A percentile compares a stretch with the other conserved stretches of the same genome.
Evolutionary conservation across 129 eudicot species (phyloP).

Genomic region (Flaveria ramosissima): DNA sequence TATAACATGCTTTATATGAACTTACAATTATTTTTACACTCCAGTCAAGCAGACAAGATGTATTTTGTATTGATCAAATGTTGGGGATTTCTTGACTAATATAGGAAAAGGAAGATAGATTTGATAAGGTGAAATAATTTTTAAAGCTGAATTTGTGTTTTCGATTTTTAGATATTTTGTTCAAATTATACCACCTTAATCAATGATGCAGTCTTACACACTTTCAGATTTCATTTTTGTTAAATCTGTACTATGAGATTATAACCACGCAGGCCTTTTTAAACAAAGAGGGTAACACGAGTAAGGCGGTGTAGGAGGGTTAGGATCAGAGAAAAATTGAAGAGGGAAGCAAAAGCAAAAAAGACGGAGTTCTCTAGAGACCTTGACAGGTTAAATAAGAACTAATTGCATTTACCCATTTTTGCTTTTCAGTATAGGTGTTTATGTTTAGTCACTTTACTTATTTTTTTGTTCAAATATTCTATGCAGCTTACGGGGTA

Average conservation of each 20-base stretch:
- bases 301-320: slow-evolving; percentile 64
- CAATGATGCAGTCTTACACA: no score
- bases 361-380: slow-evolving; percentile 60
- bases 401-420: neutral
- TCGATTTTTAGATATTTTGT: neutral
- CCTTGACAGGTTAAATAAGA: slow-evolving; percentile 61
- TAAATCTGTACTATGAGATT: no score
- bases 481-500: slow-evolving; percentile 59
- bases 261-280: slow-evolving; percentile 52
- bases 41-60: neutral
- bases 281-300: slow-evolving; percentile 67
- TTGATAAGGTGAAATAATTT: neutral
- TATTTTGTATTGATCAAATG: neutral
- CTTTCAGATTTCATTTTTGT: no score
- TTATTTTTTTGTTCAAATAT: slow-evolving; percentile 1
- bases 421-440: neutral
- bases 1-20: neutral
- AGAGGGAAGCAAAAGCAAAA: slow-evolving; percentile 60
- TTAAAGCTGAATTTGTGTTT: neutral
- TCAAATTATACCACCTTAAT: neutral
- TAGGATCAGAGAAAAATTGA: slow-evolving; percentile 58
- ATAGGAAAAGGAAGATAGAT: neutral
- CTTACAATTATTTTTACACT: neutral
- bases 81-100: neutral
- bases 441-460: neutral